phyloP scores from a whole-genome alignment of 2,329 filamentous ascomycete genomes.

The Penicillium italicum region DNA sequence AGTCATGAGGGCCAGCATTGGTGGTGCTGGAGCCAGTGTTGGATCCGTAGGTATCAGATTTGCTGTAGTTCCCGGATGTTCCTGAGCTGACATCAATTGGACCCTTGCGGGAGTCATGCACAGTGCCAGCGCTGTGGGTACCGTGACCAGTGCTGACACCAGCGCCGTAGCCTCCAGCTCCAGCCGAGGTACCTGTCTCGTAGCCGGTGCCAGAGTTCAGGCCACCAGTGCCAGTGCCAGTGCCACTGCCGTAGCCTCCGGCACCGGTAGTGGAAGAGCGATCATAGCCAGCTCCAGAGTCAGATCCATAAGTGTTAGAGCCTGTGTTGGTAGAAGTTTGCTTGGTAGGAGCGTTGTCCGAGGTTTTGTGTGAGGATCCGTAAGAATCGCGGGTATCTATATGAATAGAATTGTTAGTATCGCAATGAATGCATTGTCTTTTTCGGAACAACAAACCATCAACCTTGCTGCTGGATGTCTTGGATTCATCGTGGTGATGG shows the following conservation, averaged over 20 bases:
- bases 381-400: conserved; percentile 9
- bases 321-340: conserved; percentile 2
- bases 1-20: conserved; percentile 41
- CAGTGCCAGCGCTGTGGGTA: not conserved
- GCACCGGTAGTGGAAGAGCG: not conserved
- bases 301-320: conserved; percentile 9
- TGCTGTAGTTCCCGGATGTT: conserved; percentile 1
- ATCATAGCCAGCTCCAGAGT: conserved; percentile 4
- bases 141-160: not conserved
- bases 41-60: not conserved
- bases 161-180: not conserved
- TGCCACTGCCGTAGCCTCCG: not conserved
- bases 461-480: conserved; percentile 10
- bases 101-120: conserved; percentile 4
- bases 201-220: not conserved
- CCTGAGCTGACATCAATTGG: not conserved
- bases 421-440: not conserved
- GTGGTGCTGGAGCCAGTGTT: conserved; percentile 7
- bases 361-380: conserved; percentile 1
- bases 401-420: not conserved
- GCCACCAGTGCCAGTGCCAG: not conserved
- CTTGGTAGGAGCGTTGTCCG: not conserved
- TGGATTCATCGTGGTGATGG: conserved; percentile 28
- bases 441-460: conserved; percentile 9
- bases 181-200: not conserved